Base-by-base conservation (phyloP, 2,329 filamentous ascomycete species). In the Gnomoniopsis smithogilvyi region DNA sequence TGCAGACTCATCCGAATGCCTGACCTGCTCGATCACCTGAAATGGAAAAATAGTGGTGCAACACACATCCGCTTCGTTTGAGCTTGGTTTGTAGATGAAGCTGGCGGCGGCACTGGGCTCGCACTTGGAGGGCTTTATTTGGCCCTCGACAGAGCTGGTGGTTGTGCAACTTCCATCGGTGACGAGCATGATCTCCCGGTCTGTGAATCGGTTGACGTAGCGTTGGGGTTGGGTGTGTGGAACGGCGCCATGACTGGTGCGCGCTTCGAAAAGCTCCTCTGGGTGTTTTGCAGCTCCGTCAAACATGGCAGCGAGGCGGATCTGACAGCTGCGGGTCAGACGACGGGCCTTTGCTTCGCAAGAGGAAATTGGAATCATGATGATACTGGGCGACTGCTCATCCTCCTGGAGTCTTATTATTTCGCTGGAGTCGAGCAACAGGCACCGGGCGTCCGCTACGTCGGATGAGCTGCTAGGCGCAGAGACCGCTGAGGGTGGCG, bases 111-210 rank as follows among this genome's bases (percentile, higher is more conserved):
- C 70, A 3, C 47, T 34, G 24, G 60, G 64, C 4, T 64, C 52
- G 21, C 59, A 58, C 43, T 12, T 22, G 14, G 10, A 17, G 7
- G 36, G 55, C 7, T n/a, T 12, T 8, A 30, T 45, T 3, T 19
- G 22, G 1, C 54, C 22, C 15, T 6, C 54, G n/a, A 47, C 24
- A 15, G 73, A 69, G 14, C 69, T 68, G 58, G 77, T 77, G 58
- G 26, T 4, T 30, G 26, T 30, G 60, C 76, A 79, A 6, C 73
- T 72, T 11, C 76, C 76, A 58, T 77, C 73, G 11, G 75, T 69
- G 58, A 73, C 75, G 26, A 79, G 68, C 8, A 78, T 70, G 17
- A 76, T 71, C 63, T 76, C 68, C 26, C 65, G 66, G 45, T 66
- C 65, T 56, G 75, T 64, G 56, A 68, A 70, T 24, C 65, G 68